A percentile compares a stretch with the other conserved stretches of the same genome.
phyloP scores from a whole-genome alignment of 768 basidiomycete species.

The Tephrocybe sp. region DNA sequence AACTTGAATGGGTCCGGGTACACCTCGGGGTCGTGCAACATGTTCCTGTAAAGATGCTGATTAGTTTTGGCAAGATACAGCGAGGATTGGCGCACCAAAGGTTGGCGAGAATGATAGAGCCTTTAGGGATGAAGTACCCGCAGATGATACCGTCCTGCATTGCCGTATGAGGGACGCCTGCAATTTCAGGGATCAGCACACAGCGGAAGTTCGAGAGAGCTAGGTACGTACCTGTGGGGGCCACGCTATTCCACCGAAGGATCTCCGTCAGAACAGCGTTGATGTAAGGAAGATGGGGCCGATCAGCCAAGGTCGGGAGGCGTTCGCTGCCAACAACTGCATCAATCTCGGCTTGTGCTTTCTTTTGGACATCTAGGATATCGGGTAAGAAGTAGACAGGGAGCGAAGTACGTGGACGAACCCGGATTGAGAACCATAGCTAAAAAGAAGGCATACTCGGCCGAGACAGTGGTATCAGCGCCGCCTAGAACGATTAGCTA shows the following conservation, averaged over 20 bases:
- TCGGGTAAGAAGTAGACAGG: neutral
- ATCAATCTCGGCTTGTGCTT: slow-evolving; percentile 55
- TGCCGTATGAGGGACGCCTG: slow-evolving; percentile 47
- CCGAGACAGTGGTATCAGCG: slow-evolving; percentile 50
- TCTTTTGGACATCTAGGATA: slow-evolving; percentile 45
- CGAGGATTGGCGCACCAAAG: slow-evolving; percentile 36
- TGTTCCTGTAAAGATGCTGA: slow-evolving; percentile 37
- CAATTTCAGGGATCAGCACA: neutral
- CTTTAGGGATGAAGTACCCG: slow-evolving; percentile 52
- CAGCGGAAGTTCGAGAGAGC: neutral
- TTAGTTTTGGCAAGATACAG: neutral
- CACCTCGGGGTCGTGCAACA: slow-evolving; percentile 47
- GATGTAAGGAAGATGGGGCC: slow-evolving; percentile 48
- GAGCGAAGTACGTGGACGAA: slow-evolving; percentile 7
- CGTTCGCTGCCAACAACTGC: slow-evolving; percentile 36
- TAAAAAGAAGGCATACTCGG: slow-evolving; percentile 47
- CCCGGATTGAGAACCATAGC: slow-evolving; percentile 45
- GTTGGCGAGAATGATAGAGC: slow-evolving; percentile 44
- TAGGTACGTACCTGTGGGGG: slow-evolving; percentile 23
- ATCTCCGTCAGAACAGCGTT: slow-evolving; percentile 46
- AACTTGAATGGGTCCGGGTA: slow-evolving; percentile 53
- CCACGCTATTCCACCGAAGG: slow-evolving; percentile 48
- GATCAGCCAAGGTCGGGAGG: slow-evolving; percentile 40
- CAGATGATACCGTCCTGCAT: slow-evolving; percentile 42
- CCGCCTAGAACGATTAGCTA: slow-evolving; percentile 31